Conservation (phyloP, 805 yeast species). For the Metschnikowia lochheadii region DNA sequence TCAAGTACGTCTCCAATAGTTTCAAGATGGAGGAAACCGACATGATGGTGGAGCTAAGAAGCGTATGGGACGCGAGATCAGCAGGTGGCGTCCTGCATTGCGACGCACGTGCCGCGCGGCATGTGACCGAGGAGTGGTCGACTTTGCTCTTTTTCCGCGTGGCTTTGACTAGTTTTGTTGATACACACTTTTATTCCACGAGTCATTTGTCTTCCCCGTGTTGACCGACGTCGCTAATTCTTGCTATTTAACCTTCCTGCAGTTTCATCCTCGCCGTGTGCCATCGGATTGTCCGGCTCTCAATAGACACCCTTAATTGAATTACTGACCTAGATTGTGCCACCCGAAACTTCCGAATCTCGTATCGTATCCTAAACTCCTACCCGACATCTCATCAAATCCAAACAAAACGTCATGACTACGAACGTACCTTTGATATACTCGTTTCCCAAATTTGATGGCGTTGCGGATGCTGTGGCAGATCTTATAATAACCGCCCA, state of each 20-base stretch:
- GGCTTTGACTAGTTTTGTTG: slow-evolving; percentile 4
- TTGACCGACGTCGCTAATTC: slow-evolving; percentile 1
- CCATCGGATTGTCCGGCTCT: background rate
- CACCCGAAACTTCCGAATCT: slow-evolving; percentile 1
- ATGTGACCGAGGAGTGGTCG: slow-evolving; percentile 5
- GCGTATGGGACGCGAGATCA: slow-evolving; percentile 1
- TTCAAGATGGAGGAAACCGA: background rate
- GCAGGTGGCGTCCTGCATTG: slow-evolving; percentile 1
- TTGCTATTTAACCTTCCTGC: background rate
- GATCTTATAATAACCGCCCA: slow-evolving; percentile 91
- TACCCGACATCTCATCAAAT: no score
- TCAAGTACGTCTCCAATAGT: background rate
- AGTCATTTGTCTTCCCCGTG: background rate
- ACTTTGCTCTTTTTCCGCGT: slow-evolving; percentile 8
- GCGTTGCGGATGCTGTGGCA: slow-evolving; percentile 95
- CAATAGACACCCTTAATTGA: background rate
- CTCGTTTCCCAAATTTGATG: slow-evolving; percentile 84
- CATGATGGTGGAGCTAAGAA: background rate
- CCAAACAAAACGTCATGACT: slow-evolving; percentile 50
- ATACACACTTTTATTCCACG: slow-evolving; percentile 1
- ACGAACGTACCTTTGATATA: slow-evolving; percentile 91
- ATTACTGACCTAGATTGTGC: background rate
- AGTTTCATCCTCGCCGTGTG: background rate
- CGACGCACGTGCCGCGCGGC: background rate
- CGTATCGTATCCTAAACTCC: background rate